Evolutionary conservation across 495 filamentous ascomycete species (phyloP).

Genomic region (Bacidia gigantensis): DNA sequence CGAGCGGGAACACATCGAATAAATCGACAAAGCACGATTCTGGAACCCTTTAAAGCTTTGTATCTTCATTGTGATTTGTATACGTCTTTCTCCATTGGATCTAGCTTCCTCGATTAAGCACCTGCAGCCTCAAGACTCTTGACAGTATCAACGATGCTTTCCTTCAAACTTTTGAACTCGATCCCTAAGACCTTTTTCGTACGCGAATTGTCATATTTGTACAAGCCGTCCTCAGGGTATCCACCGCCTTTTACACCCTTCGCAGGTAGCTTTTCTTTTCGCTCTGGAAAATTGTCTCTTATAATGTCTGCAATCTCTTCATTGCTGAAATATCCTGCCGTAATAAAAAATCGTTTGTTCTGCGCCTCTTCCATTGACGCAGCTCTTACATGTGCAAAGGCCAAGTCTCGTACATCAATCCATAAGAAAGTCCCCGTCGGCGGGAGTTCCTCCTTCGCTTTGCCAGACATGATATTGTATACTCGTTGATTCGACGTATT

Average conservation of each 20-base stretch:
- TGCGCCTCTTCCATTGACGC: conserved; percentile 53
- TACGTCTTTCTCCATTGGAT: too few species aligned
- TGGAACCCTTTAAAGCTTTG: too few species aligned
- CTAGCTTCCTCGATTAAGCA: too few species aligned
- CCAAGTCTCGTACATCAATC: conserved; percentile 59
- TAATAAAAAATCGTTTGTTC: conserved; percentile 57
- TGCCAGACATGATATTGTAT: conserved; percentile 40
- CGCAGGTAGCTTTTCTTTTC: conserved; percentile 43
- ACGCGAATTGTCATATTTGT: conserved; percentile 38
- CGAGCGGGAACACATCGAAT: too few species aligned
- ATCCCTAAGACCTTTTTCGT: conserved; percentile 45
- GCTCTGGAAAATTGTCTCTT: conserved; percentile 50
- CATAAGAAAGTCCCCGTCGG: conserved; percentile 43
- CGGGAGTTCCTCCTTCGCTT: conserved; percentile 50
- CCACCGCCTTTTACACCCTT: conserved; percentile 29
- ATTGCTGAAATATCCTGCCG: conserved; percentile 49
- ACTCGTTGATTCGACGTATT: conserved; percentile 57
- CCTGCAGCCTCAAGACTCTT: conserved; percentile 38
- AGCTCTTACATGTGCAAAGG: conserved; percentile 56
- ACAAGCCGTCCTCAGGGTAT: conserved; percentile 26
- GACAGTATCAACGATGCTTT: conserved; percentile 43
- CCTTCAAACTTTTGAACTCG: conserved; percentile 38
- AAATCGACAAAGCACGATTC: too few species aligned
- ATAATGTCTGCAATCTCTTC: conserved; percentile 52
- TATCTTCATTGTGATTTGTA: too few species aligned